Conservation (phyloP, 305 asterid species). For the Fraxinus floribunda region DNA sequence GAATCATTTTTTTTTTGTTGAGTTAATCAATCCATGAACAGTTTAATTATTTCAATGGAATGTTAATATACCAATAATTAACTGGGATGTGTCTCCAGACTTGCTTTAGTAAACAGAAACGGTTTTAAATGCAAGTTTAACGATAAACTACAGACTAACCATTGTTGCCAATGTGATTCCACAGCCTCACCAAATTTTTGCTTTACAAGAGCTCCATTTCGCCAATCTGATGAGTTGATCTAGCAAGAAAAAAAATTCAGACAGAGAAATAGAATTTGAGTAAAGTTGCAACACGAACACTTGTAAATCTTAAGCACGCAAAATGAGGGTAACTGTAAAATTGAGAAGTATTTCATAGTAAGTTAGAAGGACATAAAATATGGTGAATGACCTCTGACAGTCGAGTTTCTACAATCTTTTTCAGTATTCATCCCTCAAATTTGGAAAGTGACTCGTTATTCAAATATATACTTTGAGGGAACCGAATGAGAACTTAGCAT, state of each 20-base stretch:
- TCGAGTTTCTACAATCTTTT: slow-evolving; percentile 2
- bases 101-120: slow-evolving; percentile 17
- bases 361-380: background rate
- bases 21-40: background rate
- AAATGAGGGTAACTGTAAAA: background rate
- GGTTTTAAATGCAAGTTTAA: slow-evolving; percentile 23
- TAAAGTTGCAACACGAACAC: background rate
- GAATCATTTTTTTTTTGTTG: background rate
- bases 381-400: slow-evolving; percentile 1
- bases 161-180: slow-evolving; percentile 90
- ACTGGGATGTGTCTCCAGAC: background rate
- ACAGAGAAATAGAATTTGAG: slow-evolving; percentile 11
- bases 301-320: background rate
- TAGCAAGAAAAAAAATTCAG: slow-evolving; percentile 33
- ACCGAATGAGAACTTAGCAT: background rate
- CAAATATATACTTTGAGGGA: background rate
- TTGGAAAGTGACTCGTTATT: background rate
- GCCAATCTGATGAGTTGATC: slow-evolving; percentile 99
- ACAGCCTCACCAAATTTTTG: slow-evolving; percentile 97
- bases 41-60: background rate
- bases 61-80: background rate
- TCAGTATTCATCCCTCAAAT: background rate
- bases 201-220: slow-evolving; percentile 87
- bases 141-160: slow-evolving; percentile 47
- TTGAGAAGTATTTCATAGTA: background rate